Conservation (phyloP, 352 stramenopile species). For the Phytophthora hybrid region DNA sequence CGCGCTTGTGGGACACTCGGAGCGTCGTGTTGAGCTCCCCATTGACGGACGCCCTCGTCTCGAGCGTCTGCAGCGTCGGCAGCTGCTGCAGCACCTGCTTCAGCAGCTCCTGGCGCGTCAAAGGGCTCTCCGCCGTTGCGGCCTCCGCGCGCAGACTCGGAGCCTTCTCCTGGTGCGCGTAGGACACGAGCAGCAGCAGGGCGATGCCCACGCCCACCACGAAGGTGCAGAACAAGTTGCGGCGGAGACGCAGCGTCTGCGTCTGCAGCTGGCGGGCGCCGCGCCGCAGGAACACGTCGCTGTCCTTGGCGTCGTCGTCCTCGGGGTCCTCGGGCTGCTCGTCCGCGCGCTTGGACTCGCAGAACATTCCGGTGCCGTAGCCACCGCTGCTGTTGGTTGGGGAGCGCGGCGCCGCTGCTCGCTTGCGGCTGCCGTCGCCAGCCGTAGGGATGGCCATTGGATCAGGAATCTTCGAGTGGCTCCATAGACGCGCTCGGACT, state of each 20-base stretch:
- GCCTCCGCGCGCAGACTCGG: slow-evolving; percentile 13
- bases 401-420: slow-evolving; percentile 15
- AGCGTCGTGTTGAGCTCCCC: slow-evolving; percentile 76
- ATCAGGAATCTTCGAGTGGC: slow-evolving; percentile 19
- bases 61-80: slow-evolving; percentile 42
- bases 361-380: slow-evolving; percentile 40
- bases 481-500: slow-evolving; percentile 12
- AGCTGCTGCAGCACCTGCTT: slow-evolving; percentile 47
- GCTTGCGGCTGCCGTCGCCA: slow-evolving; percentile 31
- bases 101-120: slow-evolving; percentile 20
- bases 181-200: slow-evolving; percentile 32
- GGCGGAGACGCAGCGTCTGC: slow-evolving; percentile 24
- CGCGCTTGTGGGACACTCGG: slow-evolving; percentile 48
- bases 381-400: neutral
- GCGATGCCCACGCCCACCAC: slow-evolving; percentile 24
- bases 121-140: neutral
- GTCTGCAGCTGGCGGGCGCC: slow-evolving; percentile 25
- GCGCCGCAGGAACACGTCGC: slow-evolving; percentile 34
- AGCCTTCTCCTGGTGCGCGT: slow-evolving; percentile 20
- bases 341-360: slow-evolving; percentile 27
- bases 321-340: slow-evolving; percentile 8
- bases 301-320: slow-evolving; percentile 35
- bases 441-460: slow-evolving; percentile 21
- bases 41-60: slow-evolving; percentile 47
- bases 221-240: slow-evolving; percentile 24